These are phyloP conservation scores for Caryopteris hybrid DNA, from an alignment of 305 asterid genomes.

Conservation along the genomic window DNA sequence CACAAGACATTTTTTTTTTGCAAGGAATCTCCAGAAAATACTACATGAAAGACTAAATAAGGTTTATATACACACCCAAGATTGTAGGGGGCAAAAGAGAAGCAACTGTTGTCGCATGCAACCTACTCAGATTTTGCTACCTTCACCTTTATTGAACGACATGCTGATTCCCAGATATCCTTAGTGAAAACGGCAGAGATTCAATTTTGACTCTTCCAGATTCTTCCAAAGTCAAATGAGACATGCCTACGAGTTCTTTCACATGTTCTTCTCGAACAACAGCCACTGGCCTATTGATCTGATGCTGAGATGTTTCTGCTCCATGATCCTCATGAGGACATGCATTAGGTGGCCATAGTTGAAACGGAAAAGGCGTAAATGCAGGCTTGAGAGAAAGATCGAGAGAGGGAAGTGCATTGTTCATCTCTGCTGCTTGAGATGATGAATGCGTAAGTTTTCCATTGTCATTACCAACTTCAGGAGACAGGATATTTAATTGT, in stretches of 20 bases:
- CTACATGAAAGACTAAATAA: constrained; percentile 11
- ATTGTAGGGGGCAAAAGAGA: not conserved
- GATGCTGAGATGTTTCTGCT: constrained; percentile 33
- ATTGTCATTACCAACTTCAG: constrained; percentile 28
- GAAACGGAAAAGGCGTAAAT: constrained; percentile 46
- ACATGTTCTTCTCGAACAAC: constrained; percentile 35
- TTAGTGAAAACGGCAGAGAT: constrained; percentile 39
- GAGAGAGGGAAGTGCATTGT: constrained; percentile 37
- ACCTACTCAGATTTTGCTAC: constrained; percentile 20
- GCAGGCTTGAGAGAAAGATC: constrained; percentile 67
- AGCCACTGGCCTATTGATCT: constrained; percentile 35
- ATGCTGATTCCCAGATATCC: constrained; percentile 38
- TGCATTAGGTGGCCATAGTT: constrained; percentile 54
- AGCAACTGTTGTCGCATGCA: constrained; percentile 17
- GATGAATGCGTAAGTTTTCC: constrained; percentile 27
- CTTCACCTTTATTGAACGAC: constrained; percentile 16
- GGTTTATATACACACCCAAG: constrained; percentile 8
- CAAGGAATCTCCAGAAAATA: not conserved
- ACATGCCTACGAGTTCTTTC: constrained; percentile 55
- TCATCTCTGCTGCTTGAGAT: constrained; percentile 27
- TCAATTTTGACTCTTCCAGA: constrained; percentile 25
- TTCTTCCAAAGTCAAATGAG: constrained; percentile 56
- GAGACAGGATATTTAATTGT: constrained; percentile 36
- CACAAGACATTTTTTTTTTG: constrained; percentile 11
- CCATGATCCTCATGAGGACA: constrained; percentile 21